Evolutionary conservation across 176 grass and related monocot genomes (phyloP).

Genomic region (Microstegium vimineum): DNA sequence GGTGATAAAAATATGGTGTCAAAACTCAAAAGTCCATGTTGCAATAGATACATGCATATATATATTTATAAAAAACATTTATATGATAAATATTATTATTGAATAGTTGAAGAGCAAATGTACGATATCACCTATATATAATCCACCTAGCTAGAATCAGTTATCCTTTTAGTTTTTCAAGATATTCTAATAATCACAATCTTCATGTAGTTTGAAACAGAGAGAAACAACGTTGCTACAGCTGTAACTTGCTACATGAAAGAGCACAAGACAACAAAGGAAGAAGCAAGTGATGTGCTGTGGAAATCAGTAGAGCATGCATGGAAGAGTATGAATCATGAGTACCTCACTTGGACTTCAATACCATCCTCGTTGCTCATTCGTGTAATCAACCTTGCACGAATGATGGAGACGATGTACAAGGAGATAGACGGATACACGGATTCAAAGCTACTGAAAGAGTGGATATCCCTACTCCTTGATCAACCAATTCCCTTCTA

Average conservation of each 20-base stretch:
- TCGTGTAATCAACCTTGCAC: constrained; percentile 8
- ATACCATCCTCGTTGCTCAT: neutral
- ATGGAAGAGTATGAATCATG: constrained; percentile 14
- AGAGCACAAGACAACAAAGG: constrained; percentile 10
- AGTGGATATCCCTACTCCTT: neutral
- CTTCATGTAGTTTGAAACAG: constrained; percentile 17
- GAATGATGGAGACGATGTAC: constrained; percentile 31
- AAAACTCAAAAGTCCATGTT: too few relatives aligned
- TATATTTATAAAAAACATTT: too few relatives aligned
- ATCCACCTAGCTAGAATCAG: neutral
- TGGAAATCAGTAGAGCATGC: constrained; percentile 6
- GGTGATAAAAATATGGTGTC: too few relatives aligned
- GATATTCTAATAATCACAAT: neutral
- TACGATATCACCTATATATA: too few relatives aligned
- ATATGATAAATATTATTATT: too few relatives aligned
- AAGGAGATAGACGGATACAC: constrained; percentile 9
- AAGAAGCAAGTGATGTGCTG: constrained; percentile 1
- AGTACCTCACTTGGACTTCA: neutral
- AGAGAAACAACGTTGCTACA: constrained; percentile 24
- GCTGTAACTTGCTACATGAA: constrained; percentile 35
- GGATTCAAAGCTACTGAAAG: neutral
- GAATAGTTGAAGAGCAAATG: too few relatives aligned
- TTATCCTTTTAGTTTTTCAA: neutral
- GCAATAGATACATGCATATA: too few relatives aligned
- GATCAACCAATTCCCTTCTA: neutral